Evolutionary conservation across 345 rosid genomes (phyloP), one percentile per base, ranked within the genome.

Genomic region (Aegle marmelos): DNA sequence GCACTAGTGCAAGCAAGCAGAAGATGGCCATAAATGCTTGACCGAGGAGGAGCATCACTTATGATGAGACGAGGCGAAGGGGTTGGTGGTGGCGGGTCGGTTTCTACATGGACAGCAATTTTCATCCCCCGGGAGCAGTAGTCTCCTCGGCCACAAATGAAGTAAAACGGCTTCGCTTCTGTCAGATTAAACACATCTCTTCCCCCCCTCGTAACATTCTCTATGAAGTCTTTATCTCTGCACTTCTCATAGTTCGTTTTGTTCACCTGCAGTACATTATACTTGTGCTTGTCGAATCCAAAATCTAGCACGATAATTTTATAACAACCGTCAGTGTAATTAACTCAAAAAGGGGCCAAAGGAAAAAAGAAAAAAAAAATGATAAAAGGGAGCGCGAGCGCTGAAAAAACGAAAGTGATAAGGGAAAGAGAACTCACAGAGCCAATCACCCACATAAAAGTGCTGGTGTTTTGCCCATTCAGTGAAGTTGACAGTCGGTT

Each of bases 61-160:
- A 1, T 36, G 50, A 10, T 22, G 1, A 24, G 36, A 45, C 63
- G 6, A 14, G 73, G 45, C 0, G 50, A 45, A 16, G 72, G 64
- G 4, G 11, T 39, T 16, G 79, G 78, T 0, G 86, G 87, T 1
- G 78, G 78, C 0, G 85, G 87, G 24, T 27, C 68, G n/a, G 59
- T 84, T 68, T 68, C 69, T 37, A 85, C 90, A 0, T 60, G 4
- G 11, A 87, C 82, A 1, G 85, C 82, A 1, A 93, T 74, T 77
- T 88, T 91, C 93, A 93, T 84, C 19, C 96, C 92, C 27, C 75
- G 39, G 37, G 66, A 77, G 76, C 98, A 89, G 82, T 86, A 89
- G 17, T 62, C 36, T 6, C 94, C 92, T 45, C 87, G 72, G 33
- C 94, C 79, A 45, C 91, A 81, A 24, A 91, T 63, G 89, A 93